These are phyloP conservation scores for Spizellomyces sp. DNA, from an alignment of 192 early-diverging fungal species.

Conservation along the genomic window DNA sequence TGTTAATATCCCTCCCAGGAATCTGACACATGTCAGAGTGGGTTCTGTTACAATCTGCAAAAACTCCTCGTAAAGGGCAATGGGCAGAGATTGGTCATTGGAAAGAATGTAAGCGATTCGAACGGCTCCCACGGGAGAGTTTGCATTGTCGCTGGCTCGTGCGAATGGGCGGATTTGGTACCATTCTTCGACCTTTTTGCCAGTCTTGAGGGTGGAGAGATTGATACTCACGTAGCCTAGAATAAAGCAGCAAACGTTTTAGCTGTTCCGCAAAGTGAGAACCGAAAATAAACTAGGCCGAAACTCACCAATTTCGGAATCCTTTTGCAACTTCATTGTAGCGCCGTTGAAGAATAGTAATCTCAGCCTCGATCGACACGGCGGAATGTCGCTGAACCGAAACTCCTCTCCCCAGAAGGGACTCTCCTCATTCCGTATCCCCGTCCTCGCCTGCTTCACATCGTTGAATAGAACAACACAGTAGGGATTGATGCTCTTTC, in stretches of 20 bases:
- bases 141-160: not conserved
- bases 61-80: slow-evolving; percentile 35
- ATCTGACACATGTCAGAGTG: slow-evolving; percentile 34
- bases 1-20: slow-evolving; percentile 24
- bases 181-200: slow-evolving; percentile 21
- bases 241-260: not conserved
- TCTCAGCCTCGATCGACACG: slow-evolving; percentile 30
- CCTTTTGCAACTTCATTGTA: slow-evolving; percentile 25
- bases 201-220: slow-evolving; percentile 12
- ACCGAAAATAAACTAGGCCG: too few relatives aligned
- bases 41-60: slow-evolving; percentile 38
- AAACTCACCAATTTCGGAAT: slow-evolving; percentile 34
- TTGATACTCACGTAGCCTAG: slow-evolving; percentile 28
- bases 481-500: slow-evolving; percentile 22
- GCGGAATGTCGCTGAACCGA: slow-evolving; percentile 41
- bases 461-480: slow-evolving; percentile 47
- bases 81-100: slow-evolving; percentile 44
- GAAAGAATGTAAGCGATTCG: slow-evolving; percentile 28
- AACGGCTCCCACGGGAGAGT: slow-evolving; percentile 18
- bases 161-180: slow-evolving; percentile 29
- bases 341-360: slow-evolving; percentile 32
- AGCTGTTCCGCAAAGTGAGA: too few relatives aligned
- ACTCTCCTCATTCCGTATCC: slow-evolving; percentile 34
- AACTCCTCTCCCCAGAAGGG: slow-evolving; percentile 56
- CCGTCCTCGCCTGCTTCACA: slow-evolving; percentile 45